phyloP scores from a whole-genome alignment of 768 basidiomycete species.

The Russula sp. region DNA sequence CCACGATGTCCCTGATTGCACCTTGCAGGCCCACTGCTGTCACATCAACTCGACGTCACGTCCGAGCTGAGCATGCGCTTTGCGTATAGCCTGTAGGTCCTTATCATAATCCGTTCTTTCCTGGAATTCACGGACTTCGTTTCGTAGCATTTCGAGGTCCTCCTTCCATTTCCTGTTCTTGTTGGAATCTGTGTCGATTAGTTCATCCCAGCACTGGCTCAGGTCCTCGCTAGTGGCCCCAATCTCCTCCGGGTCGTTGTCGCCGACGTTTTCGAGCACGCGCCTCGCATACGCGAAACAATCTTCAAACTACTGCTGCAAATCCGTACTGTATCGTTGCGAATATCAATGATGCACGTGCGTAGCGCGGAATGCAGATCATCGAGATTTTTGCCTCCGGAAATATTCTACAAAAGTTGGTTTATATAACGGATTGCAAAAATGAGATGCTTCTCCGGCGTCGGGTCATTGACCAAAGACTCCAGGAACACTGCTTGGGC shows the following conservation, averaged over 20 bases:
- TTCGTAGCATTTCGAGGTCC: slow-evolving; percentile 40
- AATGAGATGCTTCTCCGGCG: too few species aligned
- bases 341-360: slow-evolving; percentile 40
- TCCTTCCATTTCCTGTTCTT: too few species aligned
- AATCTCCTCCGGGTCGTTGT: slow-evolving; percentile 43
- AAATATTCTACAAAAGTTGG: slow-evolving; percentile 55
- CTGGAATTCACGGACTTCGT: slow-evolving; percentile 39
- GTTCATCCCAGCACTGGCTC: slow-evolving; percentile 40
- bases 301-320: slow-evolving; percentile 50
- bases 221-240: slow-evolving; percentile 37
- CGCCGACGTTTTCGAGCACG: slow-evolving; percentile 44
- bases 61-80: slow-evolving; percentile 43
- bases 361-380: slow-evolving; percentile 38
- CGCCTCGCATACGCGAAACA: too few species aligned
- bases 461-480: too few species aligned
- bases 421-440: too few species aligned
- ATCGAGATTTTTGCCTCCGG: slow-evolving; percentile 43
- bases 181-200: slow-evolving; percentile 40
- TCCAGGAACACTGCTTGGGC: slow-evolving; percentile 41
- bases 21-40: slow-evolving; percentile 41
- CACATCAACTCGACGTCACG: slow-evolving; percentile 41
- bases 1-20: slow-evolving; percentile 59
- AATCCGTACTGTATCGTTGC: slow-evolving; percentile 44
- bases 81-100: slow-evolving; percentile 40
- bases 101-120: slow-evolving; percentile 40